A percentile compares a stretch with the other conserved stretches of the same genome.
These are phyloP conservation scores for Aureobasidium sp. DNA, from an alignment of 2,329 filamentous ascomycete genomes.

Conservation along the genomic window DNA sequence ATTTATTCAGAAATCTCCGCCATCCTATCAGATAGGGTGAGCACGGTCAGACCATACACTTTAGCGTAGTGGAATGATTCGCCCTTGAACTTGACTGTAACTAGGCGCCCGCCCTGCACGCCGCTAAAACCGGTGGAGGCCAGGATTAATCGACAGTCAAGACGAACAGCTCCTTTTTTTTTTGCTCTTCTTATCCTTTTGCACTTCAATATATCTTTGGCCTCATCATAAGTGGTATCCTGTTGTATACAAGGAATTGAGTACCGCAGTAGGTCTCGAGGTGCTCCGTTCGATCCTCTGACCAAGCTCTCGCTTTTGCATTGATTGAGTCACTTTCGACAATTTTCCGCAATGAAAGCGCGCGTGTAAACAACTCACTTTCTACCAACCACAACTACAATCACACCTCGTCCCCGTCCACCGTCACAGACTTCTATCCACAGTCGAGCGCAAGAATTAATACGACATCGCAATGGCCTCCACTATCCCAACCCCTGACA, in stretches of 20 bases:
- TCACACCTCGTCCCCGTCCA: not conserved
- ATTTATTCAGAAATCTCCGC: not conserved
- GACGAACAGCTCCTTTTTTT: not conserved
- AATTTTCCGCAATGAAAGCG: not conserved
- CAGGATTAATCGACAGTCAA: not conserved
- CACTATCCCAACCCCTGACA: not conserved
- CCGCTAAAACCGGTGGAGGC: not conserved
- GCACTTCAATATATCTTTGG: too few species aligned
- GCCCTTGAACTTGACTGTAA: not conserved
- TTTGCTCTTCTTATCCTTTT: not conserved
- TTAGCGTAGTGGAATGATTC: not conserved
- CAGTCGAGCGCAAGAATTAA: not conserved
- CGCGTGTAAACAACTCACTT: not conserved
- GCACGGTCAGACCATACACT: too few species aligned
- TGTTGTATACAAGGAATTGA: not conserved
- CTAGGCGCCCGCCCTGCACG: not conserved
- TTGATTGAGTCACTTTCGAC: not conserved
- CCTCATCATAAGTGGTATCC: not conserved
- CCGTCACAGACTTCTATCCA: not conserved
- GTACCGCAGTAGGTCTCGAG: not conserved
- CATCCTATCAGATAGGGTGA: conserved; percentile 5
- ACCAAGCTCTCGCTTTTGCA: not conserved
- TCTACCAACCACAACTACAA: too few species aligned
- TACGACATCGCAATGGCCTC: not conserved
- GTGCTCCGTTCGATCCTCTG: not conserved